Base-by-base conservation (phyloP, 2,329 filamentous ascomycete species). In the Cladosporium sphaerospermum region DNA sequence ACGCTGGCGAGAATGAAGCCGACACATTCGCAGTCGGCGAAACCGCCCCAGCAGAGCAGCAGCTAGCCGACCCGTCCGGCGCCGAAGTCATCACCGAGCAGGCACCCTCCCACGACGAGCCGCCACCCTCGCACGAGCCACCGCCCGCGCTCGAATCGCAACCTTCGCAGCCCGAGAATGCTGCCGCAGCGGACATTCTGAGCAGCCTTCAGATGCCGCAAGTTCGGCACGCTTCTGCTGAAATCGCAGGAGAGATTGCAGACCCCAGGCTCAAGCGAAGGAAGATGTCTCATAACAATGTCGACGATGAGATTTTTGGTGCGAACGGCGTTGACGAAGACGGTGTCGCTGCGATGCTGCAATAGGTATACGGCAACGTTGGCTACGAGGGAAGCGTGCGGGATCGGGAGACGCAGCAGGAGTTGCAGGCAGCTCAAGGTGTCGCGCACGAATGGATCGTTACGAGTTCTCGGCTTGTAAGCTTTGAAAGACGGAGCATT, bases 31-130 rank as follows among this genome's bases (percentile, higher is more conserved):
- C 41, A 3, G 43, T 53, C 9, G 54, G 52, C 23, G 56, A 56
- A 4, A 56, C 55, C 14, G 46, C 16, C 9, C 23, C 45, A 10
- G 43, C 16, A 31, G 56, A 60, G 19, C 34, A 52, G 18, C 56
- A 48, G 6, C 56, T 56, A 53, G 71, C 69, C 59, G 66, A 65
- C 62, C 72, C 65, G 61, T 75, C 66, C 66, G 71, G 61, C 69
- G 64, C 77, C 23, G 62, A 66, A 42, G 46, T 53, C 45, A 57
- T 64, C 3, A 41, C 61, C 31, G 63, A 67, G 53, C 59, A 63
- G 18, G 60, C 58, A 10, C 59, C 64, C 1, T 59, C 54, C 23
- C 55, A 63, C 45, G 58, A 66, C 40, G 62, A 67, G 53, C 62
- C 62, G 8, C 55, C 65, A n/a, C 65, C 65, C 33, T 54, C 56